These are phyloP conservation scores for Auricularia heimuer DNA, from an alignment of 768 basidiomycete genomes.

Conservation along the genomic window DNA sequence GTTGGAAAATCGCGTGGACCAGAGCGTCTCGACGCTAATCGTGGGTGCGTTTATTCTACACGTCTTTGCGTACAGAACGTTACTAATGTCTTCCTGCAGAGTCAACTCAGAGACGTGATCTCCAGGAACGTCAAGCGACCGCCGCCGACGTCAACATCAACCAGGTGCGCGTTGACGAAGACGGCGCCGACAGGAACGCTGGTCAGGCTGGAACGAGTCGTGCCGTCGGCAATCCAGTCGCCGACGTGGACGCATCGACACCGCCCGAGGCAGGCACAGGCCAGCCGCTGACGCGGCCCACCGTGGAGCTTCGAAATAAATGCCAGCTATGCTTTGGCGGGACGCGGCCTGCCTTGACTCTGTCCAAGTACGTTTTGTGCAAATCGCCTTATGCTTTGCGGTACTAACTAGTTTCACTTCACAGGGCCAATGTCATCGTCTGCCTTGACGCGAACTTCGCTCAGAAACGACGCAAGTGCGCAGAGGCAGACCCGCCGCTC, in stretches of 20 bases:
- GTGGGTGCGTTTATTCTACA: neutral
- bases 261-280: neutral
- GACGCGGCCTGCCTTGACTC: neutral
- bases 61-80: neutral
- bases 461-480: neutral
- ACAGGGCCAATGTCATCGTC: slow-evolving; percentile 1
- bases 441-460: slow-evolving; percentile 3
- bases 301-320: neutral
- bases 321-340: slow-evolving; percentile 7
- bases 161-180: too few species aligned
- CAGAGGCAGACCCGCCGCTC: neutral
- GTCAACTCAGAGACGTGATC: too few species aligned
- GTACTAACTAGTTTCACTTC: neutral
- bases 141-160: too few species aligned
- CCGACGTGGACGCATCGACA: neutral
- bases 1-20: neutral
- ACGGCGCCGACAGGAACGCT: too few species aligned
- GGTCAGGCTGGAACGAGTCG: too few species aligned
- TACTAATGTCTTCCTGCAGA: neutral
- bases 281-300: neutral
- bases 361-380: neutral
- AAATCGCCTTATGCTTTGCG: neutral
- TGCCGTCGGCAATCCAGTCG: too few species aligned
- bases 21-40: neutral
- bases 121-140: too few species aligned